Percentiles rank a stretch among this genome's conserved stretches.
Conservation (phyloP, 2,329 filamentous ascomycete genomes). For the Stemphylium vesicarium region DNA sequence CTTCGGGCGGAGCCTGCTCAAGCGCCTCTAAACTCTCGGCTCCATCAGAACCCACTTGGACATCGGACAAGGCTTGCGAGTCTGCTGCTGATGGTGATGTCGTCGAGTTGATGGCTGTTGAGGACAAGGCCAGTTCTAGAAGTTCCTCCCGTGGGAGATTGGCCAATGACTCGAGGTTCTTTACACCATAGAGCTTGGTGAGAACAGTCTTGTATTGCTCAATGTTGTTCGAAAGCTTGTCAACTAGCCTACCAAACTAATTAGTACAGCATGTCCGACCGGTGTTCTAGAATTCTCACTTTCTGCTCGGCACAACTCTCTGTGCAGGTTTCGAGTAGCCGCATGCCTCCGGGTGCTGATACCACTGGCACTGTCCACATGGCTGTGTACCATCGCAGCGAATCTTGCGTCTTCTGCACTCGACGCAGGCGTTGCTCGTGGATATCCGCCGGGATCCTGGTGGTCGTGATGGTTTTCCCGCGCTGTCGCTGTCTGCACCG, state of each 20-base stretch:
- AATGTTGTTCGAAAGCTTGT: constrained; percentile 59
- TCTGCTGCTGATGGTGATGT: constrained; percentile 41
- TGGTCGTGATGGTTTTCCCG: constrained; percentile 45
- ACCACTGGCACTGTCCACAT: constrained; percentile 82
- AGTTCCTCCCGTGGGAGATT: constrained; percentile 53
- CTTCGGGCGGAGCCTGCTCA: constrained; percentile 71
- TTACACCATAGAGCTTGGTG: constrained; percentile 51
- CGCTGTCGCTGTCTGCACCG: constrained; percentile 41
- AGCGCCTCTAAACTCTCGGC: constrained; percentile 63
- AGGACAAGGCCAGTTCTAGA: constrained; percentile 53
- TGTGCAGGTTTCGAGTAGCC: constrained; percentile 83
- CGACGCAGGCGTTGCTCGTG: constrained; percentile 70
- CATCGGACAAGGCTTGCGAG: constrained; percentile 44
- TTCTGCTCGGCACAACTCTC: constrained; percentile 77
- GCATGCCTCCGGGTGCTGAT: constrained; percentile 78
- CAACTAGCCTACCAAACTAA: constrained; percentile 61
- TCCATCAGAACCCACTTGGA: constrained; percentile 54
- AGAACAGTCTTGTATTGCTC: constrained; percentile 55
- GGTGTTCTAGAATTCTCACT: constrained; percentile 58
- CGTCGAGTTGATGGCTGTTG: constrained; percentile 44
- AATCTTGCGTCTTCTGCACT: constrained; percentile 82
- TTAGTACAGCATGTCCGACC: constrained; percentile 54
- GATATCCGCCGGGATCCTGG: constrained; percentile 54
- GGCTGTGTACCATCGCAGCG: constrained; percentile 83
- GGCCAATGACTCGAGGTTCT: constrained; percentile 50